Evolutionary conservation across 257 asterid species (phyloP).

Genomic region (Apocynum venetum): DNA sequence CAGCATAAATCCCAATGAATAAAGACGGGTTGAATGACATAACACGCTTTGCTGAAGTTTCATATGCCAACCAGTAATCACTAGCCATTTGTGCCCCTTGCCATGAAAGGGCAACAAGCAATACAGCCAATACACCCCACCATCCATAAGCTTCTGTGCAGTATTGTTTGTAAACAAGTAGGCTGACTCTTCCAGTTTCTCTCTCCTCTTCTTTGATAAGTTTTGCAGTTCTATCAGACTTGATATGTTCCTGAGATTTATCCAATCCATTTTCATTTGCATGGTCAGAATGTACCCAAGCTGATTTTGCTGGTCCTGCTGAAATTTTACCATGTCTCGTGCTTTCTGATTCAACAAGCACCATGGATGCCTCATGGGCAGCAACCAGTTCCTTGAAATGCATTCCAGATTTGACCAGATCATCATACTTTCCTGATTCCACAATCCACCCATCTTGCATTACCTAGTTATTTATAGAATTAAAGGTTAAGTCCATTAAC

Average conservation of each 20-base stretch:
- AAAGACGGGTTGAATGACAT: slow-evolving; percentile 59
- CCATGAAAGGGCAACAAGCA: slow-evolving; percentile 54
- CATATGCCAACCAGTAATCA: slow-evolving; percentile 93
- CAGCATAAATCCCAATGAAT: slow-evolving; percentile 64
- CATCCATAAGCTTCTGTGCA: slow-evolving; percentile 83
- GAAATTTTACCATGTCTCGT: slow-evolving; percentile 26
- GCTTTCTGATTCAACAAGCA: slow-evolving; percentile 83
- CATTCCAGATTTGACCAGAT: slow-evolving; percentile 48
- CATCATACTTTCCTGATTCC: slow-evolving; percentile 80
- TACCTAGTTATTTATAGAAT: slow-evolving; percentile 43
- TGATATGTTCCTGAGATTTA: slow-evolving; percentile 33
- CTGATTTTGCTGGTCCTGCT: slow-evolving; percentile 29
- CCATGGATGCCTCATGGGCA: slow-evolving; percentile 92
- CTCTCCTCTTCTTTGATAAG: slow-evolving; percentile 90
- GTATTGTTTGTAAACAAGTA: slow-evolving; percentile 71
- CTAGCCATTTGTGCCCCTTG: slow-evolving; percentile 72
- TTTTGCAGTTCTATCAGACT: slow-evolving; percentile 45
- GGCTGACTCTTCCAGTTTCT: slow-evolving; percentile 74
- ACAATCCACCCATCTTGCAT: slow-evolving; percentile 88
- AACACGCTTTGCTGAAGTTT: slow-evolving; percentile 64
- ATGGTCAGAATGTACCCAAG: slow-evolving; percentile 38
- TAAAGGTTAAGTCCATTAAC: background rate
- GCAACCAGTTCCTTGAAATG: slow-evolving; percentile 77
- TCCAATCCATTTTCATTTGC: slow-evolving; percentile 50
- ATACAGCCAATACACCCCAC: slow-evolving; percentile 55